Conservation (phyloP, 2,329 filamentous ascomycete genomes). For the Plenodomus tracheiphilus region DNA sequence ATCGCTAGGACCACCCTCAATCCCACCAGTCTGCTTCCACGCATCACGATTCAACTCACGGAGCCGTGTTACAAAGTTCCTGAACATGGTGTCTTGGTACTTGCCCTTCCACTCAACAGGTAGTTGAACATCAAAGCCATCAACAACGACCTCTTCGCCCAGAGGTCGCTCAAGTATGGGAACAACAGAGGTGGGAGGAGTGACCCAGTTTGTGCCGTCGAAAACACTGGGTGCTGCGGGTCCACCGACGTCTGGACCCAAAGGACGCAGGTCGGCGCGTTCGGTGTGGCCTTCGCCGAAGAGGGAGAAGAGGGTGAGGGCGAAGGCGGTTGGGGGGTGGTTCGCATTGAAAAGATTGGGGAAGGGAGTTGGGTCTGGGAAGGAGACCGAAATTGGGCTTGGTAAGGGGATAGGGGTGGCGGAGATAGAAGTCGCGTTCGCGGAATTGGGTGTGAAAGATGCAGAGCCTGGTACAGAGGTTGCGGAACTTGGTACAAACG, state of each 20-base stretch:
- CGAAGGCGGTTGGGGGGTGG: constrained; percentile 22
- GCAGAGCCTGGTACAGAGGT: not conserved
- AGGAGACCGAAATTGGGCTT: not conserved
- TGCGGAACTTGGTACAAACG: not conserved
- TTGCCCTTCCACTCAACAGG: constrained; percentile 29
- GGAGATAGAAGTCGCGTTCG: constrained; percentile 1
- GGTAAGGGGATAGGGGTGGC: not conserved
- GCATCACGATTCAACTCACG: constrained; percentile 19
- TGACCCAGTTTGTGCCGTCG: constrained; percentile 16
- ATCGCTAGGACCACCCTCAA: constrained; percentile 18
- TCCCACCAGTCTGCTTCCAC: constrained; percentile 18
- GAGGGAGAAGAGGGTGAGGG: constrained; percentile 29
- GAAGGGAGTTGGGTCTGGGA: not conserved
- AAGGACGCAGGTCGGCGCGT: constrained; percentile 28
- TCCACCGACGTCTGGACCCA: constrained; percentile 39
- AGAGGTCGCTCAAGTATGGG: constrained; percentile 14
- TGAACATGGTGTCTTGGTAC: constrained; percentile 23
- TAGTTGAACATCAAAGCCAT: constrained; percentile 34
- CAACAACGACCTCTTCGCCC: constrained; percentile 31
- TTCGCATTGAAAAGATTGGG: constrained; percentile 28
- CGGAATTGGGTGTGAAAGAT: not conserved
- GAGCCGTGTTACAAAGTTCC: constrained; percentile 18
- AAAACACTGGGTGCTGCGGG: constrained; percentile 14
- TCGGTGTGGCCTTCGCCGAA: constrained; percentile 31
- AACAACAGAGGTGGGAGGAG: not conserved